Conservation (phyloP, 1,284 basidiomycete species). For the Volvariella surrecta region DNA sequence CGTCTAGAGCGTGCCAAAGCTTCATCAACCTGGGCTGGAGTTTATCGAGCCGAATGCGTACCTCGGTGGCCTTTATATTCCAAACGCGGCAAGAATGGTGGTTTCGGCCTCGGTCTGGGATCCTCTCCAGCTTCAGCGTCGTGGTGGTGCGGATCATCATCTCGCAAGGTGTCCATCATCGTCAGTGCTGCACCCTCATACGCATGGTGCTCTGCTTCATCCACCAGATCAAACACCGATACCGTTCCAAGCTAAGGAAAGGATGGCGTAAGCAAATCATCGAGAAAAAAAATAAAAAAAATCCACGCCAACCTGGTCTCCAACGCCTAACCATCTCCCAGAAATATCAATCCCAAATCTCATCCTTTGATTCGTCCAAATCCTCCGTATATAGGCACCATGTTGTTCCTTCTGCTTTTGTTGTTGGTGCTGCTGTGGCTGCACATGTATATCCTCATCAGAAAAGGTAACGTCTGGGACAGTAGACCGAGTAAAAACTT, state of each 20-base stretch:
- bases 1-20: slow-evolving; percentile 38
- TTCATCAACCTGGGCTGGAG: slow-evolving; percentile 1
- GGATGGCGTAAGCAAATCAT: slow-evolving; percentile 1
- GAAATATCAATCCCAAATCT: slow-evolving; percentile 71
- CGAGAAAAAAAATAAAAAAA: background rate
- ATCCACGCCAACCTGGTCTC: slow-evolving; percentile 54
- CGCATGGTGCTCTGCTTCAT: too few relatives aligned
- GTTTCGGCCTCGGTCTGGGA: too few relatives aligned
- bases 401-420: too few relatives aligned
- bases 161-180: too few relatives aligned
- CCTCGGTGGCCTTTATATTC: slow-evolving; percentile 37
- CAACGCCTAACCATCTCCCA: slow-evolving; percentile 62
- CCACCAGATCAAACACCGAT: slow-evolving; percentile 34
- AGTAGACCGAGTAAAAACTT: slow-evolving; percentile 18
- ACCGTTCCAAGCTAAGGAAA: slow-evolving; percentile 30
- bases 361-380: slow-evolving; percentile 68
- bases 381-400: slow-evolving; percentile 10
- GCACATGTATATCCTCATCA: too few relatives aligned
- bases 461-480: too few relatives aligned
- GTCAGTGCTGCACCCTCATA: too few relatives aligned
- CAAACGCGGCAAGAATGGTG: background rate
- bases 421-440: too few relatives aligned
- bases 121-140: slow-evolving; percentile 5
- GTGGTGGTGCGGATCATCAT: too few relatives aligned
- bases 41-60: slow-evolving; percentile 14